A percentile compares a stretch with the other conserved stretches of the same genome.
Evolutionary conservation across 345 rosid genomes (phyloP).

Genomic region (Populus davidiana): DNA sequence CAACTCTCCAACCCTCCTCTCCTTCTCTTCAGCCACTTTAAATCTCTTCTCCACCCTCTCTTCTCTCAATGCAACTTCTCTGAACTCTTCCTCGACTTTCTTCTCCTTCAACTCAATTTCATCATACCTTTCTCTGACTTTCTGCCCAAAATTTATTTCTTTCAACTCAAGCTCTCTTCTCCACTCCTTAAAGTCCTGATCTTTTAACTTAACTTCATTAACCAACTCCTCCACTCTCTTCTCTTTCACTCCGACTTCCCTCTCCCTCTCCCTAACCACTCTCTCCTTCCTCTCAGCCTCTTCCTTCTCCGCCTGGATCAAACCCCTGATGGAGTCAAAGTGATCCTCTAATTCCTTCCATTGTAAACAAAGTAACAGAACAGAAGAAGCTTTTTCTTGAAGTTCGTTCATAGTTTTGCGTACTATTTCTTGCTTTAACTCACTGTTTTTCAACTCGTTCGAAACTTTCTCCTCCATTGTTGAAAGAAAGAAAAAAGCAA

Average conservation of each 20-base stretch:
- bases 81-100: background rate
- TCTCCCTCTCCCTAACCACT: background rate
- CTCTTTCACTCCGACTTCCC: constrained; percentile 3
- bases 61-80: background rate
- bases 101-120: background rate
- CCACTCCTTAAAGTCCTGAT: background rate
- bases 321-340: constrained; percentile 22
- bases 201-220: background rate
- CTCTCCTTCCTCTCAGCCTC: constrained; percentile 17
- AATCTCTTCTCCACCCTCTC: constrained; percentile 1
- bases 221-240: background rate
- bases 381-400: constrained; percentile 38
- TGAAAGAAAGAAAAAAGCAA: too few species aligned
- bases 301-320: constrained; percentile 24
- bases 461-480: constrained; percentile 7
- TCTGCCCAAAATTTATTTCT: background rate
- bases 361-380: constrained; percentile 37
- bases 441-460: constrained; percentile 13
- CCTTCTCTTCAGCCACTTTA: constrained; percentile 9
- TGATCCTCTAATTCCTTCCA: constrained; percentile 46
- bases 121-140: background rate
- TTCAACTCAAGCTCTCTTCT: background rate
- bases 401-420: constrained; percentile 32
- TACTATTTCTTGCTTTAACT: constrained; percentile 14
- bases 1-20: background rate